Evolutionary conservation across 2,329 filamentous ascomycete species (phyloP).

Genomic region (Byssochlamys sp.): DNA sequence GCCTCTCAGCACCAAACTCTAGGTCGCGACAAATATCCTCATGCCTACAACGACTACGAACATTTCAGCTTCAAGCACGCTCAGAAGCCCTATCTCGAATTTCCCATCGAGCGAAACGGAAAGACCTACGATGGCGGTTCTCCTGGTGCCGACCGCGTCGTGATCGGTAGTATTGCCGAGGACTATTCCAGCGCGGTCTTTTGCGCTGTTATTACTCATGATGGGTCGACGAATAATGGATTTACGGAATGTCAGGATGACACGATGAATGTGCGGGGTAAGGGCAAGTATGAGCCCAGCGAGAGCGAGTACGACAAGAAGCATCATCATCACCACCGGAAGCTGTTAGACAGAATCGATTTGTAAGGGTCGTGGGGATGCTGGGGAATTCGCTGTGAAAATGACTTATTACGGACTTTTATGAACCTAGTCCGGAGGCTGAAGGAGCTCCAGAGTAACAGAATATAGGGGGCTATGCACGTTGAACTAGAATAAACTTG

Average conservation of each 20-base stretch:
- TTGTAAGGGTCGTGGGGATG: neutral
- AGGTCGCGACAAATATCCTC: conserved; percentile 21
- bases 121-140: conserved; percentile 12
- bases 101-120: conserved; percentile 17
- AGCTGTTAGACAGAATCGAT: neutral
- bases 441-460: neutral
- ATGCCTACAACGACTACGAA: conserved; percentile 27
- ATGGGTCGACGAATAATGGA: conserved; percentile 18
- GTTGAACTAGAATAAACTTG: neutral
- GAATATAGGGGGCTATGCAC: neutral
- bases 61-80: conserved; percentile 21
- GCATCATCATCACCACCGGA: neutral
- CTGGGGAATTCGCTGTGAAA: neutral
- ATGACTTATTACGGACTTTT: neutral
- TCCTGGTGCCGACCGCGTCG: conserved; percentile 23
- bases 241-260: conserved; percentile 21
- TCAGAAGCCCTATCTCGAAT: conserved; percentile 22
- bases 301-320: neutral
- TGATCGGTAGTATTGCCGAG: conserved; percentile 19
- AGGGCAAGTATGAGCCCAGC: neutral
- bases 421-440: neutral
- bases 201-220: conserved; percentile 22
- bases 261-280: neutral
- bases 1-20: conserved; percentile 14
- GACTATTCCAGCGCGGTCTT: conserved; percentile 19